Evolutionary conservation across 179 eudicot species (phyloP).

Genomic region (Beta macrorhiza): DNA sequence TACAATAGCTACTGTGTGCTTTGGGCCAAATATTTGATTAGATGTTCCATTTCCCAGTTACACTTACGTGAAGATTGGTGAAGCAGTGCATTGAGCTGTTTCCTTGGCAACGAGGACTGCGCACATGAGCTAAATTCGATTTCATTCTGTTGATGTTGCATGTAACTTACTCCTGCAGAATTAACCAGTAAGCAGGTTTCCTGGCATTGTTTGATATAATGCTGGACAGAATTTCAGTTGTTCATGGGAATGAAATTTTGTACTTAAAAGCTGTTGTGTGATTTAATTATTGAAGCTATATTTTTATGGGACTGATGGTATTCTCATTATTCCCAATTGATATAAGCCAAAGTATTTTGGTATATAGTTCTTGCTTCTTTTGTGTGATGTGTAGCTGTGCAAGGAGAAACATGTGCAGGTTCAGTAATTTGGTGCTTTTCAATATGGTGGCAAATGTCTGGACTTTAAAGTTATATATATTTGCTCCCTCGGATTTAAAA

Average conservation of each 20-base stretch:
- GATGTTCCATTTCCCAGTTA: slow-evolving; percentile 27
- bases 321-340: neutral
- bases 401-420: neutral
- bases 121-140: slow-evolving; percentile 7
- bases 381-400: neutral
- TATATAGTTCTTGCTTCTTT: neutral
- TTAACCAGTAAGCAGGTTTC: slow-evolving; percentile 10
- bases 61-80: slow-evolving; percentile 25
- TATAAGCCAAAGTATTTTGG: neutral
- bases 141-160: slow-evolving; percentile 14
- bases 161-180: slow-evolving; percentile 19
- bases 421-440: too few species aligned
- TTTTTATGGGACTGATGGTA: neutral
- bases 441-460: neutral
- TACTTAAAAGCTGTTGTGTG: slow-evolving; percentile 10
- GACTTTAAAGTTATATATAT: too few species aligned
- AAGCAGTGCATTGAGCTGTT: slow-evolving; percentile 25
- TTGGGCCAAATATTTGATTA: slow-evolving; percentile 12
- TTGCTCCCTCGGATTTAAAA: too few species aligned
- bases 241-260: slow-evolving; percentile 22
- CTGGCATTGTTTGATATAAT: slow-evolving; percentile 1
- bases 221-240: slow-evolving; percentile 22
- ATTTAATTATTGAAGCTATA: neutral
- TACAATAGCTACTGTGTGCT: neutral
- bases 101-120: slow-evolving; percentile 21